Evolutionary conservation across 345 rosid genomes (phyloP).

Genomic region (Syzygium aqueum): DNA sequence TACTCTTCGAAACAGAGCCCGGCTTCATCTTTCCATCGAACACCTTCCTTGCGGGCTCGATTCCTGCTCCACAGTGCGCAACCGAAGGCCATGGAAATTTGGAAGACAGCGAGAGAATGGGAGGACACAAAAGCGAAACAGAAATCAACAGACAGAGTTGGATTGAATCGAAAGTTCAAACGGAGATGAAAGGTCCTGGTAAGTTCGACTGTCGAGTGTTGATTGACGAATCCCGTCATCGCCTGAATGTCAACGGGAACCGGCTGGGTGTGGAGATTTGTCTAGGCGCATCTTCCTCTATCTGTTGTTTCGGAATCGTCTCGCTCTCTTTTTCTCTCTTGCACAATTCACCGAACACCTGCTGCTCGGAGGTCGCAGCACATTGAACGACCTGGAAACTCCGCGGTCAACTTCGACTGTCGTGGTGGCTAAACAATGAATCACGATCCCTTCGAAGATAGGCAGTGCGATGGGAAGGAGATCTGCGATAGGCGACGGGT

Average conservation of each 20-base stretch:
- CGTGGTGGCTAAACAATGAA: background rate
- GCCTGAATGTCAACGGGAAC: background rate
- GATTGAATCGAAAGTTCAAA: background rate
- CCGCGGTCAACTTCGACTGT: background rate
- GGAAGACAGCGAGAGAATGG: fast-evolving
- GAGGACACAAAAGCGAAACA: background rate
- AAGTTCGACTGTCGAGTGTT: too few species aligned
- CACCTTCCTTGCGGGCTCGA: too few species aligned
- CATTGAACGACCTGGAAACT: background rate
- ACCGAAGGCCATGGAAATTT: fast-evolving
- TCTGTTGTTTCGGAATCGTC: background rate
- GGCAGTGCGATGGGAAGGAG: background rate
- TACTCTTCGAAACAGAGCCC: too few species aligned
- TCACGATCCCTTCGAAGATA: background rate
- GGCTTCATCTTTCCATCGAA: too few species aligned
- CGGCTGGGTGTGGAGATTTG: background rate
- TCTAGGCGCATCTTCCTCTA: background rate
- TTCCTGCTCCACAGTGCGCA: background rate
- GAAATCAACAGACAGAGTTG: fast-evolving
- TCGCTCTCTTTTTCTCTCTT: background rate
- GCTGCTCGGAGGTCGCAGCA: background rate
- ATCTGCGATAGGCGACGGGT: background rate
- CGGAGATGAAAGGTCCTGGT: background rate
- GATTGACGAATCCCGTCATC: background rate
- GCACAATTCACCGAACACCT: background rate